phyloP scores from a whole-genome alignment of 1,284 basidiomycete genomes.

The Microbotryomycetes sp. region DNA sequence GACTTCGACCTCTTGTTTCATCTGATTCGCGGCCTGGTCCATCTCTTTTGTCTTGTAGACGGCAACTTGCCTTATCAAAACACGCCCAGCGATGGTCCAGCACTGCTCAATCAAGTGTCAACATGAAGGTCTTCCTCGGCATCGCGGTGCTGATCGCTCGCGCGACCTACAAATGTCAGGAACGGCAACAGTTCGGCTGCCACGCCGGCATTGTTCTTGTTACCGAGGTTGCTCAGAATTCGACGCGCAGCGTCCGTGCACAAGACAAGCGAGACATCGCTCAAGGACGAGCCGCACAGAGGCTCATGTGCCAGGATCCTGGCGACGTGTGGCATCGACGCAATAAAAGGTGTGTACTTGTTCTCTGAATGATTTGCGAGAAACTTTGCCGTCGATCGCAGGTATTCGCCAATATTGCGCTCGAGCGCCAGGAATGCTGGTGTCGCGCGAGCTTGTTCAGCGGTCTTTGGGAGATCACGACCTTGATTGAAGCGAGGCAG shows the following conservation, averaged over 20 bases:
- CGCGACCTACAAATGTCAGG: background rate
- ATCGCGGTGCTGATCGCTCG: background rate
- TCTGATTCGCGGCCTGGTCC: background rate
- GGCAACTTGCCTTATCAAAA: background rate
- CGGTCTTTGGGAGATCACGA: background rate
- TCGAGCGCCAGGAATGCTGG: background rate
- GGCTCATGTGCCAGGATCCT: background rate
- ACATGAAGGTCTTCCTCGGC: background rate
- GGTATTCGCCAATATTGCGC: background rate
- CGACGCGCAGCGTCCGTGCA: background rate
- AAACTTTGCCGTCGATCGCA: background rate
- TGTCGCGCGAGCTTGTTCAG: background rate
- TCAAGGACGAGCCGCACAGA: background rate
- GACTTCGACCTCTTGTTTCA: background rate
- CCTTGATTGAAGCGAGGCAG: background rate
- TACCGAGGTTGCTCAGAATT: background rate
- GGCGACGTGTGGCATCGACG: background rate
- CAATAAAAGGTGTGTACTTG: background rate
- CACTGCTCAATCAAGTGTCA: background rate
- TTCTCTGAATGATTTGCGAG: background rate
- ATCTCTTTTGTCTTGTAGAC: background rate
- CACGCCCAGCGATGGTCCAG: background rate
- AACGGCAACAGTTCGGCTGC: background rate
- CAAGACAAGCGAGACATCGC: background rate
- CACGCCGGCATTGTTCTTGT: background rate